Percentiles rank a stretch among this genome's conserved stretches.
phyloP scores from a whole-genome alignment of 2,329 filamentous ascomycete species.

The Aureobasidium sp. region DNA sequence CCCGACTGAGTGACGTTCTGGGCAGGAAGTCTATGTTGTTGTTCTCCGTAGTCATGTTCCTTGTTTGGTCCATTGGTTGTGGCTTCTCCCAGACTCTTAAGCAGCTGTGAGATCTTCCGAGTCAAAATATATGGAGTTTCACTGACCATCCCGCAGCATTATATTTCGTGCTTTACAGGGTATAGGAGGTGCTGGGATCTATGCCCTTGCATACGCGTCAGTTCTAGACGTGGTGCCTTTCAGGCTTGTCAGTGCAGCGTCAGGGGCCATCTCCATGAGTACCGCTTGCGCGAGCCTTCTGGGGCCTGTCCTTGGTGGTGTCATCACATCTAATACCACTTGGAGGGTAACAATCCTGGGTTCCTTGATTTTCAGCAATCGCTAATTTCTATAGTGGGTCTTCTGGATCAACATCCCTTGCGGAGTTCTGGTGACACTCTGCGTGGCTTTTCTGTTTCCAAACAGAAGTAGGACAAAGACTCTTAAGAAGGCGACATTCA shows the following conservation, averaged over 20 bases:
- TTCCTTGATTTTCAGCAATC: too few relatives aligned
- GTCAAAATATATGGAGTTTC: background rate
- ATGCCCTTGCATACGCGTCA: constrained; percentile 6
- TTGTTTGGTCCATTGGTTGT: constrained; percentile 13
- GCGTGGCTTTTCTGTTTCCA: constrained; percentile 2
- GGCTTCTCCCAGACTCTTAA: constrained; percentile 5
- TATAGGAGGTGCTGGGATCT: constrained; percentile 10
- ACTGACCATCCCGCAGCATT: background rate
- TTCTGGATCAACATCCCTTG: constrained; percentile 32
- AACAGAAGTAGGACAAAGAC: background rate
- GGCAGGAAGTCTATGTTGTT: constrained; percentile 10
- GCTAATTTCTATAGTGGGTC: constrained; percentile 30
- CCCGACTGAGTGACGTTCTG: constrained; percentile 13
- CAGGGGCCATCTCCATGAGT: constrained; percentile 7
- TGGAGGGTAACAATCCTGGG: constrained; percentile 30
- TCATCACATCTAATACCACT: constrained; percentile 29
- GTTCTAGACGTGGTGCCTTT: constrained; percentile 12
- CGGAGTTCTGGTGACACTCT: constrained; percentile 4
- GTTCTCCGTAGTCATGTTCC: constrained; percentile 4
- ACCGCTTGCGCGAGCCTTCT: constrained; percentile 4
- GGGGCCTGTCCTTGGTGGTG: constrained; percentile 12
- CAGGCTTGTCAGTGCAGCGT: constrained; percentile 1
- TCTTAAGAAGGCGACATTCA: background rate
- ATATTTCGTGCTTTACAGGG: constrained; percentile 14
- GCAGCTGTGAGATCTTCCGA: background rate